Percentiles rank a stretch among this genome's conserved stretches.
Conservation (phyloP, 2,329 filamentous ascomycete species). For the Diaporthe sp. region DNA sequence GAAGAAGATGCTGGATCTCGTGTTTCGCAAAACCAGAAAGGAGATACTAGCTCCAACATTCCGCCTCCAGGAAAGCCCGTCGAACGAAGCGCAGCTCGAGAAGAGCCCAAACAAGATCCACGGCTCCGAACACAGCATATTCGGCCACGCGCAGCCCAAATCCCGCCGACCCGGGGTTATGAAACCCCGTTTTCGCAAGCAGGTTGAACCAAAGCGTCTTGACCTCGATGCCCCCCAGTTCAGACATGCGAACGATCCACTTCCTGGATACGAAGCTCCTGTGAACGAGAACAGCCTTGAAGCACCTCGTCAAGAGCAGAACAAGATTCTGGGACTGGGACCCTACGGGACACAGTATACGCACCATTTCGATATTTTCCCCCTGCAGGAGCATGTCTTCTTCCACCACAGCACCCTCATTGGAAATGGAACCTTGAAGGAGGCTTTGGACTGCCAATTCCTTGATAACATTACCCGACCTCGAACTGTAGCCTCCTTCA, state of each 20-base stretch:
- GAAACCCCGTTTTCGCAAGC: slow-evolving; percentile 55
- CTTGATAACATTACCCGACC: slow-evolving; percentile 32
- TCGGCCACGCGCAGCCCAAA: background rate
- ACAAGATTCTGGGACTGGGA: slow-evolving; percentile 64
- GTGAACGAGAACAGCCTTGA: slow-evolving; percentile 38
- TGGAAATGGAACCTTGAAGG: slow-evolving; percentile 62
- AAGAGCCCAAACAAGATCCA: background rate
- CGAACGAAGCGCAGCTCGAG: background rate
- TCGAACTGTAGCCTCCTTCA: slow-evolving; percentile 52
- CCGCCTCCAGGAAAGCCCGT: slow-evolving; percentile 3
- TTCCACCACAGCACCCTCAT: slow-evolving; percentile 71
- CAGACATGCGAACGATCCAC: slow-evolving; percentile 62
- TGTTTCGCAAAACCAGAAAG: slow-evolving; percentile 58
- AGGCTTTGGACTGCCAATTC: slow-evolving; percentile 45
- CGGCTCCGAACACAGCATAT: background rate
- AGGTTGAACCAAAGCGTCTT: slow-evolving; percentile 53
- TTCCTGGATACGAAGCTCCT: slow-evolving; percentile 46
- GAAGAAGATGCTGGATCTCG: slow-evolving; percentile 65
- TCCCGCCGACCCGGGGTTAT: slow-evolving; percentile 33
- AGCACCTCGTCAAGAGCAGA: slow-evolving; percentile 36
- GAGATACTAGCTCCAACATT: slow-evolving; percentile 34
- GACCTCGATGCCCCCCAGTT: slow-evolving; percentile 65
- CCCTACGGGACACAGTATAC: slow-evolving; percentile 72
- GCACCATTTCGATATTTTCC: slow-evolving; percentile 71
- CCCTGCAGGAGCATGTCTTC: slow-evolving; percentile 64